Evolutionary conservation across 129 eudicot species (phyloP).

Genomic region (Lactuca sativa): DNA sequence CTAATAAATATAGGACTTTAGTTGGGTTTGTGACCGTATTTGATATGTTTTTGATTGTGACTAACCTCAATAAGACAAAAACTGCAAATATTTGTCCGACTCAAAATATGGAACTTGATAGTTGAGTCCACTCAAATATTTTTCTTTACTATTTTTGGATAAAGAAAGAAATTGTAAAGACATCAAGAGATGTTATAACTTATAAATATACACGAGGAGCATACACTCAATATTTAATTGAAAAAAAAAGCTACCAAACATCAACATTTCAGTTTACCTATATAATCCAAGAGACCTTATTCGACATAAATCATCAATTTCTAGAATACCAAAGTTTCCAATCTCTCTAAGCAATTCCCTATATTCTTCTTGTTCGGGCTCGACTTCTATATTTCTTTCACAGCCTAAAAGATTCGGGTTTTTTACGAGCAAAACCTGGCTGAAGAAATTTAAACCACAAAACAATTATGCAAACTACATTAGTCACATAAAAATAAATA

Average conservation of each 20-base stretch:
- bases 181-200: slow-evolving; percentile 18
- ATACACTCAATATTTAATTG: slow-evolving; percentile 6
- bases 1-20: too few species aligned
- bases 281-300: slow-evolving; percentile 20
- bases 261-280: slow-evolving; percentile 19
- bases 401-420: slow-evolving; percentile 37
- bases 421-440: slow-evolving; percentile 90
- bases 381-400: slow-evolving; percentile 19
- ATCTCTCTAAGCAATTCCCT: slow-evolving; percentile 4
- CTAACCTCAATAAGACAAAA: too few species aligned
- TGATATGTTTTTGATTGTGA: background rate
- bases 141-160: background rate
- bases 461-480: slow-evolving; percentile 43
- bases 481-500: slow-evolving; percentile 28
- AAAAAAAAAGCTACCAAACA: slow-evolving; percentile 7
- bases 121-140: background rate
- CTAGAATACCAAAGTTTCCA: background rate
- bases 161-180: background rate
- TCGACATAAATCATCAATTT: slow-evolving; percentile 19
- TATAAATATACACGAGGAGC: slow-evolving; percentile 10
- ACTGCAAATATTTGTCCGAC: background rate
- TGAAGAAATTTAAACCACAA: slow-evolving; percentile 49
- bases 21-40: too few species aligned
- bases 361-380: slow-evolving; percentile 11
- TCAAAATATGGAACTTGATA: background rate